Percentiles rank a stretch among this genome's conserved stretches.
These are phyloP conservation scores for Purpureocillium lavendulum DNA, from an alignment of 2,329 filamentous ascomycete species.

Conservation along the genomic window DNA sequence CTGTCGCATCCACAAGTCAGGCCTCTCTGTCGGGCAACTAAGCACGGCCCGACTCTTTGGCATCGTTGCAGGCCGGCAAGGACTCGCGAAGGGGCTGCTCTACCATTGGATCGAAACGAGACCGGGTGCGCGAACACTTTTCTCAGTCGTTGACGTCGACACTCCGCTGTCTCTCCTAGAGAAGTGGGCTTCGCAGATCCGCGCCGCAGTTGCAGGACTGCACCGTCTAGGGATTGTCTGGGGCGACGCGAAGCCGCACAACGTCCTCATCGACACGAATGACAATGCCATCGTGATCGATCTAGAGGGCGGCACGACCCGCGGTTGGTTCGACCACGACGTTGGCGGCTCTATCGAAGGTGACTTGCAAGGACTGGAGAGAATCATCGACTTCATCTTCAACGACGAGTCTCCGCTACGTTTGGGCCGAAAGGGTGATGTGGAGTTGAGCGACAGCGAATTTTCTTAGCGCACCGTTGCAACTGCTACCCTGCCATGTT, in stretches of 20 bases:
- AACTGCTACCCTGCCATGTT: no score
- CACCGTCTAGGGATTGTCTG: not conserved
- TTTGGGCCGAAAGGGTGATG: no score
- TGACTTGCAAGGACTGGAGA: not conserved
- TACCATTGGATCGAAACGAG: slow-evolving; percentile 2
- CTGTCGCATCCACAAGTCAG: not conserved
- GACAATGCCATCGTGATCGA: not conserved
- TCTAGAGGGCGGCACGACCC: not conserved
- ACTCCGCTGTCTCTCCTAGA: not conserved
- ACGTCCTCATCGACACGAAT: not conserved
- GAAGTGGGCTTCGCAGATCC: slow-evolving; percentile 3
- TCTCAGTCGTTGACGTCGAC: no score
- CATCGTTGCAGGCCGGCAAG: slow-evolving; percentile 1
- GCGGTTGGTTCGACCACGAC: slow-evolving; percentile 37
- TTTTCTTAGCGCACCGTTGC: no score
- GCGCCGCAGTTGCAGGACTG: not conserved
- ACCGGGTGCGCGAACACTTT: no score
- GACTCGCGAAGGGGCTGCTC: slow-evolving; percentile 2
- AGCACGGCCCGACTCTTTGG: slow-evolving; percentile 2
- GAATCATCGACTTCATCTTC: slow-evolving; percentile 26
- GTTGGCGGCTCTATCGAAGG: not conserved
- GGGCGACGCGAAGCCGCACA: not conserved
- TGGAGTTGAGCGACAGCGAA: no score
- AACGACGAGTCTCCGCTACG: slow-evolving; percentile 13
- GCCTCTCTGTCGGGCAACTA: not conserved